Percentiles rank a stretch among this genome's conserved stretches.
Conservation (phyloP, 805 yeast genomes). For the Candida piceae region DNA sequence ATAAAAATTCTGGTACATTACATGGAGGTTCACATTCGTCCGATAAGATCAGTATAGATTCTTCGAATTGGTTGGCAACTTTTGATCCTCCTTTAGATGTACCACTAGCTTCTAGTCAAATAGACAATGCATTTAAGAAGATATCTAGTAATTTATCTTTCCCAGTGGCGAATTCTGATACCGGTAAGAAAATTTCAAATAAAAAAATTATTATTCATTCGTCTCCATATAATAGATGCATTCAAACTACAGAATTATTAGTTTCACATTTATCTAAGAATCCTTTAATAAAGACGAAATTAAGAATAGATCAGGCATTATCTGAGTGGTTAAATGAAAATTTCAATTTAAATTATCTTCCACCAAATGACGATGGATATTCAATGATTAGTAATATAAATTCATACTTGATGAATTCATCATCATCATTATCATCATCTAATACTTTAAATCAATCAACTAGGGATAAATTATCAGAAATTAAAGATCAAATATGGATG, state of each 20-base stretch:
- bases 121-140: slow-evolving; percentile 25
- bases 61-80: slow-evolving; percentile 30
- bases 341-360: slow-evolving; percentile 34
- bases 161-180: neutral
- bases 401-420: slow-evolving; percentile 34
- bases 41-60: slow-evolving; percentile 8
- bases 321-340: slow-evolving; percentile 41
- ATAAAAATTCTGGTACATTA: slow-evolving; percentile 17
- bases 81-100: slow-evolving; percentile 33
- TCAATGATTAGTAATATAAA: slow-evolving; percentile 35
- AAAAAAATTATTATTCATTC: slow-evolving; percentile 30
- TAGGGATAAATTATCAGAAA: slow-evolving; percentile 11
- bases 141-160: slow-evolving; percentile 21
- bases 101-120: slow-evolving; percentile 19
- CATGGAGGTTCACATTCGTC: too few relatives aligned
- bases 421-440: slow-evolving; percentile 9
- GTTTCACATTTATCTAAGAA: slow-evolving; percentile 11
- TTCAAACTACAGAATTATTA: slow-evolving; percentile 35
- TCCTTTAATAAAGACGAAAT: slow-evolving; percentile 13
- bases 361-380: slow-evolving; percentile 43
- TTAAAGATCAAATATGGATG: slow-evolving; percentile 29
- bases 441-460: slow-evolving; percentile 16
- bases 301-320: slow-evolving; percentile 37
- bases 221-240: slow-evolving; percentile 41
- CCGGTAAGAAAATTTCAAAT: neutral